phyloP scores from a whole-genome alignment of 2,329 filamentous ascomycete genomes.

The Pyricularia grisea region DNA sequence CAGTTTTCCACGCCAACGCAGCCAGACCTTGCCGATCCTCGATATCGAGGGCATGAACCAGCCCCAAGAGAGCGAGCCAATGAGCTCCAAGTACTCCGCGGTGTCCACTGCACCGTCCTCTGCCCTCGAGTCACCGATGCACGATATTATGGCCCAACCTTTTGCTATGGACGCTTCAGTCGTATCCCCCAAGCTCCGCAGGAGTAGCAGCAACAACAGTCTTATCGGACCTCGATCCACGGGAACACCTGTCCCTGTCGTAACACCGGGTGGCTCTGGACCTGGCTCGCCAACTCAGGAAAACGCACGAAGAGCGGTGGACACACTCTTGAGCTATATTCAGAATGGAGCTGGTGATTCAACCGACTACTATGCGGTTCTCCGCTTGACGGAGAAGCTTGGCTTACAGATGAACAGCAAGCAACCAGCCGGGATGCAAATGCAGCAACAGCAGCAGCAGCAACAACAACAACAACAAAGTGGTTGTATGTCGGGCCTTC shows the following conservation, averaged over 20 bases:
- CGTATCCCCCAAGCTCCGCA: slow-evolving; percentile 34
- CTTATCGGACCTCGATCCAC: slow-evolving; percentile 21
- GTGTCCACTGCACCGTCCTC: slow-evolving; percentile 39
- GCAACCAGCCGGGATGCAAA: slow-evolving; percentile 8
- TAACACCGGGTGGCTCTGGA: slow-evolving; percentile 41
- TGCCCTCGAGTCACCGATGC: slow-evolving; percentile 40
- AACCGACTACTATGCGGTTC: slow-evolving; percentile 66
- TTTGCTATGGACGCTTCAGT: slow-evolving; percentile 28
- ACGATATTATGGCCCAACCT: slow-evolving; percentile 32
- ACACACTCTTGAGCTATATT: slow-evolving; percentile 75
- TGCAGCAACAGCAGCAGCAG: slow-evolving; percentile 11
- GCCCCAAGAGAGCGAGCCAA: slow-evolving; percentile 27
- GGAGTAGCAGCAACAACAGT: slow-evolving; percentile 41
- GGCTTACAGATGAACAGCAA: slow-evolving; percentile 48
- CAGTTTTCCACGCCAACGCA: slow-evolving; percentile 67
- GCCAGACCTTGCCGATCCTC: slow-evolving; percentile 75
- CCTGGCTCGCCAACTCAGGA: slow-evolving; percentile 69
- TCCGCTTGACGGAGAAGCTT: slow-evolving; percentile 79
- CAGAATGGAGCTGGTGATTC: slow-evolving; percentile 66
- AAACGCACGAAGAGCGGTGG: slow-evolving; percentile 72
- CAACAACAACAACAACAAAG: slow-evolving; percentile 16
- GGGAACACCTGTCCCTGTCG: slow-evolving; percentile 18
- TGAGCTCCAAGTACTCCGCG: slow-evolving; percentile 40
- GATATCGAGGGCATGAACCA: slow-evolving; percentile 50
- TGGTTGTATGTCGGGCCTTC: slow-evolving; percentile 35